Evolutionary conservation across 2,329 filamentous ascomycete genomes (phyloP), one percentile per base, ranked within the genome.

Genomic region (Phaeoacremonium minimum): DNA sequence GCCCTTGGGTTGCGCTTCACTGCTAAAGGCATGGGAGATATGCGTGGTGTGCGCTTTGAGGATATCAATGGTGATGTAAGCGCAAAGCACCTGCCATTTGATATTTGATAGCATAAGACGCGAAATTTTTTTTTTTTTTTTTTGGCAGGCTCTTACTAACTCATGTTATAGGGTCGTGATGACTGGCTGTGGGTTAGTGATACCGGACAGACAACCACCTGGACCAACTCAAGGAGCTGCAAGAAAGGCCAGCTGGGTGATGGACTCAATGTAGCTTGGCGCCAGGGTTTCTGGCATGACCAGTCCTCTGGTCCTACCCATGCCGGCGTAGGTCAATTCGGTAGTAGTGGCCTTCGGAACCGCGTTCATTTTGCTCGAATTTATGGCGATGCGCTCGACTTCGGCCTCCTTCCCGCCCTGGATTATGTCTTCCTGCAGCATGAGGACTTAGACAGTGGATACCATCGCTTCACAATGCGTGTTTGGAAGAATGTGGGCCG

Each of bases 211-310:
- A 26, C 20, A 26, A 39, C 36, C 2, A 50, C 46, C 1, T 50
- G 38, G 32, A 53, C 48, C 22, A 57, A 56, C 33, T 19, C 40
- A 5, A 30, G 48, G 16, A 47, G 50, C 32, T 48, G 43, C 19
- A 18, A 30, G 2, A 38, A 41, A 5, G 48, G 47, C 1, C 31
- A 32, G 6, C 30, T 36, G 3, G 45, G 43, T 2, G 33, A 55
- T 18, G 52, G 48, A 6, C 41, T 53, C 9, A 46, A 46, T 15
- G 46, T 49, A 1, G 44, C 40, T 6, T 46, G 51, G 49, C 42
- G 49, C 2, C 22, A 47, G 32, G 42, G 44, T 15, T 38, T 41
- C 32, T 31, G 32, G 13, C 31, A 42, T n/a, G 43, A 35, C 8
- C 12, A 20, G 6, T 32, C 30, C 13, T 28, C 35, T 5, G 46